A percentile compares a stretch with the other conserved stretches of the same genome.
These are phyloP conservation scores for Rhodamnia rubescens DNA, from an alignment of 345 rosid genomes.

Conservation along the genomic window DNA sequence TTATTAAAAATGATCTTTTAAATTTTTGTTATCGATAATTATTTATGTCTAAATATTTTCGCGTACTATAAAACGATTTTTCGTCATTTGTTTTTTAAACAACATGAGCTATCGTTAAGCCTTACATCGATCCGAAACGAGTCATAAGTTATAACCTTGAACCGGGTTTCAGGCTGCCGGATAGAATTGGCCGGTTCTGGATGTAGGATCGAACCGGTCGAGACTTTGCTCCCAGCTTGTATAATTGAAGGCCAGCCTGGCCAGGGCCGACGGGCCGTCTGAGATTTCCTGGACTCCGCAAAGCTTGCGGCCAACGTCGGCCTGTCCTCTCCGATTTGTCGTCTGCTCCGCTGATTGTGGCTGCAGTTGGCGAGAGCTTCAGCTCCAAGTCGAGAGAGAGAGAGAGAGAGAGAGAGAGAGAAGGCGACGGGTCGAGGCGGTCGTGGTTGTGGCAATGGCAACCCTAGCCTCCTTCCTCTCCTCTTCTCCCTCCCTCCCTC, in stretches of 20 bases:
- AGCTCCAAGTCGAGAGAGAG: not conserved
- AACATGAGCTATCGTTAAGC: no score
- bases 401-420: not conserved
- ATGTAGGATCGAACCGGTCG: no score
- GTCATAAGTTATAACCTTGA: no score
- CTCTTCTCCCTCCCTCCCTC: conserved; percentile 18
- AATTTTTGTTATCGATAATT: no score
- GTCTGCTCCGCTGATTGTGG: not conserved
- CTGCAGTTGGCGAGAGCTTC: not conserved
- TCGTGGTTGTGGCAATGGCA: conserved; percentile 20
- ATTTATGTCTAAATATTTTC: no score
- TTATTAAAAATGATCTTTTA: no score
- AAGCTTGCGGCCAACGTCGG: not conserved
- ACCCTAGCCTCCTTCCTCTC: conserved; percentile 17
- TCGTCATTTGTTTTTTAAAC: no score
- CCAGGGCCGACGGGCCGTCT: not conserved
- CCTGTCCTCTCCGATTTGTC: not conserved
- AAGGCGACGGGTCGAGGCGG: conserved; percentile 1
- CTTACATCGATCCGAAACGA: no score
- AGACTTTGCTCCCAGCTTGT: no score
- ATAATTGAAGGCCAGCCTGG: not conserved
- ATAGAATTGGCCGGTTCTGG: no score
- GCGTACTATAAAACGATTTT: no score
- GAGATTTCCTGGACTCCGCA: not conserved
- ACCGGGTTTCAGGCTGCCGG: no score